phyloP scores from a whole-genome alignment of 2,329 filamentous ascomycete genomes.

The Coniella lustricola region DNA sequence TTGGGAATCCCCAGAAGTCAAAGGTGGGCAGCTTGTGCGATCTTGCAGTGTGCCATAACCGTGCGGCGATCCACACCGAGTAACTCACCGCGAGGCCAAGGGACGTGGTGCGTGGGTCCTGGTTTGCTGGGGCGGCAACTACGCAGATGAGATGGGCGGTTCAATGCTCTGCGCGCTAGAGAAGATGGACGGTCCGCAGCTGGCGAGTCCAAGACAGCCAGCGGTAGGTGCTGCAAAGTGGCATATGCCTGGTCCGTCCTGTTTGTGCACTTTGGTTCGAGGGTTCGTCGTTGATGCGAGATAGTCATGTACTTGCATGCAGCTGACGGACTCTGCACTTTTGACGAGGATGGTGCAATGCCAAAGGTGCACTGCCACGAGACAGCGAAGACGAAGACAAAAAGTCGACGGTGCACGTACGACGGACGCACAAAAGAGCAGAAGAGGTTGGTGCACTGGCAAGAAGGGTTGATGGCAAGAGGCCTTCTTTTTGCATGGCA shows the following conservation, averaged over 20 bases:
- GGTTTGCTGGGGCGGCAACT: slow-evolving; percentile 2
- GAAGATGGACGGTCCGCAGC: background rate
- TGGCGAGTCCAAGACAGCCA: background rate
- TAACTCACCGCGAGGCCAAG: background rate
- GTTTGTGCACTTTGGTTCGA: no score
- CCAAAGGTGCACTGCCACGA: no score
- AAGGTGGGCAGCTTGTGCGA: background rate
- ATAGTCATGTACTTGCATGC: no score
- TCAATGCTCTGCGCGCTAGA: background rate
- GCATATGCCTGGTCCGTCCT: background rate
- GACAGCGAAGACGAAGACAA: background rate
- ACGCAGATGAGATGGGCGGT: background rate
- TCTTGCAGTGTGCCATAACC: background rate
- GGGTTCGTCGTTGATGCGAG: no score
- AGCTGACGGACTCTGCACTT: no score
- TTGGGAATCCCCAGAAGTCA: background rate
- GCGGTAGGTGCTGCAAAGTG: background rate
- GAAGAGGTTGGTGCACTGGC: background rate
- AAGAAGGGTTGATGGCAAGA: background rate
- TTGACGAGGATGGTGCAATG: no score
- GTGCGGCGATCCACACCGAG: slow-evolving; percentile 1
- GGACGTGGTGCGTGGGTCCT: background rate
- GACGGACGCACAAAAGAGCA: background rate
- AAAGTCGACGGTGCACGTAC: background rate
- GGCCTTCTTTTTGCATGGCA: background rate